Conservation (phyloP, 768 basidiomycete genomes). For the Asterophora parasitica region DNA sequence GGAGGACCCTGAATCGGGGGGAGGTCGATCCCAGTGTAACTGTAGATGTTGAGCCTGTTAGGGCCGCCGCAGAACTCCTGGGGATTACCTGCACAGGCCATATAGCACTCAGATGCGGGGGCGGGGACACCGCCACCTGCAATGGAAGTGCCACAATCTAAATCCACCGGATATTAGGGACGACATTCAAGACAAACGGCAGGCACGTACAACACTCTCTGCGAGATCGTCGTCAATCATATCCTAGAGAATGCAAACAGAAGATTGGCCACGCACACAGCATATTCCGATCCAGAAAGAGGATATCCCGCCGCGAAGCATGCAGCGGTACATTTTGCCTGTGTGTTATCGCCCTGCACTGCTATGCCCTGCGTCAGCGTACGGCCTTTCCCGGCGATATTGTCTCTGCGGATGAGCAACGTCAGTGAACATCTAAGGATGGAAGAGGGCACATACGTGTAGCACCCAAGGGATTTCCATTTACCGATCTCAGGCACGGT, state of each 20-base stretch:
- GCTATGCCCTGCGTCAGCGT: conserved; percentile 32
- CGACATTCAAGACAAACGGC: conserved; percentile 6
- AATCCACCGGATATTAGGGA: neutral
- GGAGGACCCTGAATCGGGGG: conserved; percentile 27
- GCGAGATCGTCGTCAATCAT: conserved; percentile 24
- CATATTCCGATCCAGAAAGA: conserved; percentile 36
- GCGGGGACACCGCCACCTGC: conserved; percentile 43
- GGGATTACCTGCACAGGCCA: conserved; percentile 59
- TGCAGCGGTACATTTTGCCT: conserved; percentile 53
- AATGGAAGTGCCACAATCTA: conserved; percentile 49
- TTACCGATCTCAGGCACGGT: conserved; percentile 52
- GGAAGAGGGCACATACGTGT: conserved; percentile 40
- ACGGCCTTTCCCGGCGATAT: conserved; percentile 37
- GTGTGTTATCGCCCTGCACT: conserved; percentile 42
- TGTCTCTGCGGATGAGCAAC: conserved; percentile 35
- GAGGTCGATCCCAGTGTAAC: conserved; percentile 58
- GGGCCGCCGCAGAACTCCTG: conserved; percentile 74
- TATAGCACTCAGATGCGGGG: conserved; percentile 53
- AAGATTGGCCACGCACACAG: conserved; percentile 26
- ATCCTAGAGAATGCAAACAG: conserved; percentile 9
- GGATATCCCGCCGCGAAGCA: conserved; percentile 51
- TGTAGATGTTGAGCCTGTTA: conserved; percentile 59
- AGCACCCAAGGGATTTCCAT: conserved; percentile 75
- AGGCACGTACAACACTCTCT: conserved; percentile 50
- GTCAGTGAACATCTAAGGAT: conserved; percentile 35